These are phyloP conservation scores for Fusarium dimerum DNA, from an alignment of 2,329 filamentous ascomycete species.

Conservation along the genomic window DNA sequence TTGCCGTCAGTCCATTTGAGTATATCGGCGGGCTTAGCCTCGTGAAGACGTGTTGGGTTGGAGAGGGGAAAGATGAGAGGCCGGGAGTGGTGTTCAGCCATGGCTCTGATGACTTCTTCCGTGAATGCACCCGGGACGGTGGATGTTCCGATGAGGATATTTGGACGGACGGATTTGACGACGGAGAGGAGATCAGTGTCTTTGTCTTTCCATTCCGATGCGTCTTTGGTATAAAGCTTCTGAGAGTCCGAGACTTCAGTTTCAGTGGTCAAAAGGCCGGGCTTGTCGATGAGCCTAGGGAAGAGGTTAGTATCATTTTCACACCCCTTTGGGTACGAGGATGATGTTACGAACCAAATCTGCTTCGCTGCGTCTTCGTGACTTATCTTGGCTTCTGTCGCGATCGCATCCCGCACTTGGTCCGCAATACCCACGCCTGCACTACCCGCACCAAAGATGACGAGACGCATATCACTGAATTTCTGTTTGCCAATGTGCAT, in stretches of 20 bases:
- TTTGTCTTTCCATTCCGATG: slow-evolving; percentile 62
- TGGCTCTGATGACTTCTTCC: slow-evolving; percentile 70
- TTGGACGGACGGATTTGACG: slow-evolving; percentile 70
- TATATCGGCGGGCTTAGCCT: slow-evolving; percentile 76
- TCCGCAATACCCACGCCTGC: slow-evolving; percentile 86
- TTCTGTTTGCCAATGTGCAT: slow-evolving; percentile 68
- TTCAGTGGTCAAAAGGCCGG: slow-evolving; percentile 69
- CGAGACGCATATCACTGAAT: slow-evolving; percentile 67
- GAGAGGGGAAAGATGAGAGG: slow-evolving; percentile 83
- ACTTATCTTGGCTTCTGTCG: slow-evolving; percentile 63
- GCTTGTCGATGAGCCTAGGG: slow-evolving; percentile 77
- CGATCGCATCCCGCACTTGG: slow-evolving; percentile 78
- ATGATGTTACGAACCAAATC: slow-evolving; percentile 62
- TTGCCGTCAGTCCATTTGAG: slow-evolving; percentile 77
- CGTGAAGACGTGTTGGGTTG: slow-evolving; percentile 82
- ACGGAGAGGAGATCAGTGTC: slow-evolving; percentile 64
- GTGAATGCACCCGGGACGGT: slow-evolving; percentile 78
- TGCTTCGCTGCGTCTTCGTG: slow-evolving; percentile 76
- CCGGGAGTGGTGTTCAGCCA: slow-evolving; percentile 70
- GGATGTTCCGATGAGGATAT: slow-evolving; percentile 82
- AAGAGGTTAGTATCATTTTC: not conserved
- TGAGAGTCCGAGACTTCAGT: slow-evolving; percentile 68
- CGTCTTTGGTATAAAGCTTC: slow-evolving; percentile 63
- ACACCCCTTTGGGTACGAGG: not conserved
- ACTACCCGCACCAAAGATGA: slow-evolving; percentile 79